Evolutionary conservation across 441 rosid species (phyloP), one percentile per base, ranked within the genome.

Genomic region (Gossypium laxum): DNA sequence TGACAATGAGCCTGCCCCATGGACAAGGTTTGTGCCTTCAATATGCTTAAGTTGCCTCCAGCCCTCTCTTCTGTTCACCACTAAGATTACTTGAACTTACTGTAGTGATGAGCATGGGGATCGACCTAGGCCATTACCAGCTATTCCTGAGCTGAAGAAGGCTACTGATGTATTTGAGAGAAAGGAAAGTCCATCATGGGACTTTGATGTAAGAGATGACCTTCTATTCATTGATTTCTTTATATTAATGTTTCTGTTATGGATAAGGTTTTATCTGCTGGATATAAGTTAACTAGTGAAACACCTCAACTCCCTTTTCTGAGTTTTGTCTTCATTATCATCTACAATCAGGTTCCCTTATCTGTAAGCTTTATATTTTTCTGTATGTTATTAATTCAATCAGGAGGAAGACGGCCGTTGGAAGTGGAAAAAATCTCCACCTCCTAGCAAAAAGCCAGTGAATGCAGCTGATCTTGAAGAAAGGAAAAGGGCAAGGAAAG

Each of bases 1-100:
- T 59, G 94, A 89, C 74, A 89, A 89, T 60, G 88, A 85, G 15
- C 89, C 89, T 45, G 91, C 90, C 58, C 94, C 90, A 4, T 89
- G 94, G 94, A 86, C 88, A 30, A 89, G 89, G 94, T 89, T 74
- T 41, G 52, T 56, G 2, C 59, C 56, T 5, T 17, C 22, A 17
- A 5, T 18, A 50, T 61, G 32, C 1, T 72, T 55, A 59, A 60
- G 65, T 64, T 21, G 2, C 21, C 72, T 55, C 28, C 68, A 52
- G 2, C 15, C 32, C 17, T 45, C 58, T 5, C 15, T 38, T 17
- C 19, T 34, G 8, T 18, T 10, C n/a, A 7, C 43, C 14, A 0
- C 26, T 66, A 28, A 68, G 48, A 15, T 45, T 48, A 58, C 11
- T 6, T 19, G 15, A 48, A 51, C 74, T n/a, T 58, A 69, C 17